Evolutionary conservation across 495 filamentous ascomycete genomes (phyloP).

Genomic region (Acidiella bohemica): DNA sequence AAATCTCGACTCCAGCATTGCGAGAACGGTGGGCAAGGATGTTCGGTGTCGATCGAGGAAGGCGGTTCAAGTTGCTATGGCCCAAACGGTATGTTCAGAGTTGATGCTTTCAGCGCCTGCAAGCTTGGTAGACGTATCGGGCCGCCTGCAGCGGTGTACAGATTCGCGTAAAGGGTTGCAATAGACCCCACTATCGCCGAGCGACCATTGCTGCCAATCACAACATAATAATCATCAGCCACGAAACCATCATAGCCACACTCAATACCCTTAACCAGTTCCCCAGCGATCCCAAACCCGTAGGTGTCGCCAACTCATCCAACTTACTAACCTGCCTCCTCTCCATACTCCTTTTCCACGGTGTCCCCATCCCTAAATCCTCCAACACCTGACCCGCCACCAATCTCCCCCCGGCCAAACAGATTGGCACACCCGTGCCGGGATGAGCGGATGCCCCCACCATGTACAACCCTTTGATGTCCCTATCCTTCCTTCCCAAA

Average conservation of each 20-base stretch:
- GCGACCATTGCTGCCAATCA: too few relatives aligned
- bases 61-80: too few relatives aligned
- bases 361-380: slow-evolving; percentile 29
- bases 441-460: slow-evolving; percentile 61
- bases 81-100: too few relatives aligned
- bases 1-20: too few relatives aligned
- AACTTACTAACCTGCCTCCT: slow-evolving; percentile 16
- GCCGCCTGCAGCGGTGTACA: too few relatives aligned
- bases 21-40: too few relatives aligned
- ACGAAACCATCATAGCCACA: slow-evolving; percentile 1
- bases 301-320: slow-evolving; percentile 24
- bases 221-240: slow-evolving; percentile 2
- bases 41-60: too few relatives aligned
- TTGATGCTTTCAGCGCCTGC: too few relatives aligned
- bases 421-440: slow-evolving; percentile 58
- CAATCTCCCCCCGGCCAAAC: slow-evolving; percentile 49
- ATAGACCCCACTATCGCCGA: too few relatives aligned
- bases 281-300: slow-evolving; percentile 10
- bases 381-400: slow-evolving; percentile 43
- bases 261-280: slow-evolving; percentile 10
- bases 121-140: too few relatives aligned
- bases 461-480: slow-evolving; percentile 42
- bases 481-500: slow-evolving; percentile 28
- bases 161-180: too few relatives aligned
- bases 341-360: slow-evolving; percentile 27